Conservation (phyloP, 2,329 filamentous ascomycete genomes). For the Aspergillus novofumigatus region DNA sequence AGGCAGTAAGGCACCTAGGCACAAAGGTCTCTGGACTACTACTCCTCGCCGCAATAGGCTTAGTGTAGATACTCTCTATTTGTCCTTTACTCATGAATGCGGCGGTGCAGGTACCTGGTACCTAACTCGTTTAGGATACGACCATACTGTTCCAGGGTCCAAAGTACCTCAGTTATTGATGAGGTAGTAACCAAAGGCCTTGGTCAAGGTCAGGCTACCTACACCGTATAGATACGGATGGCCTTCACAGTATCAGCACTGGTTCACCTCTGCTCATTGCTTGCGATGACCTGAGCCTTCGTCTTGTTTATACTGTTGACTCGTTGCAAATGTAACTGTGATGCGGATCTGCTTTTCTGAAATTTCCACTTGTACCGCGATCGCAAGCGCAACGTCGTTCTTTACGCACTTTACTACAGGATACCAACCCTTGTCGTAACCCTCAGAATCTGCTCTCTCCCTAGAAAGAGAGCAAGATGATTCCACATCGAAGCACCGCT, state of each 20-base stretch:
- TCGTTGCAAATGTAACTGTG: background rate
- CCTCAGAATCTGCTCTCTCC: background rate
- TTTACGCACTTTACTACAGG: background rate
- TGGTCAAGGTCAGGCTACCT: background rate
- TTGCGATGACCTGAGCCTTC: background rate
- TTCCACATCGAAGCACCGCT: constrained; percentile 38
- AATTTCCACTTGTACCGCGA: background rate
- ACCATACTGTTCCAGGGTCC: background rate
- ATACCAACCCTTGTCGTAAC: background rate
- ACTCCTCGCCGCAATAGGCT: background rate
- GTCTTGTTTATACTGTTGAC: background rate
- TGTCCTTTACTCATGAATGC: background rate
- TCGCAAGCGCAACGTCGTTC: background rate
- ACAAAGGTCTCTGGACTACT: too few relatives aligned
- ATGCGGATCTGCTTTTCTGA: background rate
- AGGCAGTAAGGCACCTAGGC: background rate
- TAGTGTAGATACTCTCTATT: background rate
- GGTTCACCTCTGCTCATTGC: background rate
- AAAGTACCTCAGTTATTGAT: background rate
- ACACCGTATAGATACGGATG: background rate
- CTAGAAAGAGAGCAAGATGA: constrained; percentile 27
- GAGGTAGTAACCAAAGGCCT: background rate
- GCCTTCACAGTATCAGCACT: background rate
- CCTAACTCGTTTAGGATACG: background rate
- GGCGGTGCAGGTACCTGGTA: background rate